Base-by-base conservation (phyloP, 345 rosid species). In the Bruguiera sexangula region DNA sequence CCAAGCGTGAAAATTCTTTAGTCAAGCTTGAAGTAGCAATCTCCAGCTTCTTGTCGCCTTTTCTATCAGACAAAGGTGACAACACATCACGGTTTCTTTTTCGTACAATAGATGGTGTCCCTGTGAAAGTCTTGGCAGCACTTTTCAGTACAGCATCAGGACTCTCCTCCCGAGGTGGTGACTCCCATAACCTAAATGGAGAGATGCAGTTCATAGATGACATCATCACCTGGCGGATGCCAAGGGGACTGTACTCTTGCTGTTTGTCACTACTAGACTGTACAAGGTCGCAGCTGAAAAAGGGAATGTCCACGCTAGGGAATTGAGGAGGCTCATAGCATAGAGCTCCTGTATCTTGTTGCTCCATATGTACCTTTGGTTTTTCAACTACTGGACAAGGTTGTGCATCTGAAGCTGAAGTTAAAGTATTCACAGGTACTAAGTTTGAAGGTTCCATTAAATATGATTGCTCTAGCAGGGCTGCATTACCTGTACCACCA, bases 311-410 rank as follows among this genome's bases (percentile, higher is more conserved):
- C 82, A 92, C 78, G 81, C 96, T 82, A 66, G 98, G 92, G 79
- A 92, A 95, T 65, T 97, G 91, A 65, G 99, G 99, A 82, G 99
- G 99, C 79, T 95, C 98, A 66, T 95, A 95, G 71, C 90, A 95
- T 48, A 95, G 86, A 71, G 91, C 73, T 71, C 98, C 96, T 60
- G 79, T 67, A 76, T 85, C 86, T 64, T 80, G 79, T 66, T 79
- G 85, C 64, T 83, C 81, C 71, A 72, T 66, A 43, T 70, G 65
- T 52, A 70, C 67, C 46, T 67, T 76, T 68, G 71, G 73, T 62
- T 77, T 82, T 31, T 76, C 88, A 50, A 73, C 84, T 37, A 60
- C 72, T 48, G 83, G 76, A 83, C 73, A 85, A n/a, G 75, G 65
- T 67, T 76, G 74, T 54, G 62, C 63, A 72, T 73, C 85, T 69